phyloP scores from a whole-genome alignment of 2,329 filamentous ascomycete genomes.

The Penicillium vulpinum region DNA sequence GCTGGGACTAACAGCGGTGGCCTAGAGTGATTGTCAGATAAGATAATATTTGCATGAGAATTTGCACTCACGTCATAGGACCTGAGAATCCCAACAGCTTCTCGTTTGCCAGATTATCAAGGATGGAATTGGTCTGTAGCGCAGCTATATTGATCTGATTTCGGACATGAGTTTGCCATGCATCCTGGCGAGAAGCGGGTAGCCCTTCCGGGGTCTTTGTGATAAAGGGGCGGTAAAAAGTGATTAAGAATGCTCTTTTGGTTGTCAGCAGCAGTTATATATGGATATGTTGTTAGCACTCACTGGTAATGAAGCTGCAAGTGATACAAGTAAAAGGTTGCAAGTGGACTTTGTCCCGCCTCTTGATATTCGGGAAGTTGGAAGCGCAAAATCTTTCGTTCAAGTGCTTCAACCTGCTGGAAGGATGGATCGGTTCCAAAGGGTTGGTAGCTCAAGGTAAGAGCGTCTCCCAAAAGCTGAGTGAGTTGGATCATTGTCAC shows the following conservation, averaged over 20 bases:
- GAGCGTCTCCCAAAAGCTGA: constrained; percentile 23
- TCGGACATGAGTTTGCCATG: constrained; percentile 28
- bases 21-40: constrained; percentile 9
- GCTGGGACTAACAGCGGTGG: constrained; percentile 32
- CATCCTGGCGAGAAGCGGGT: constrained; percentile 3
- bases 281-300: neutral
- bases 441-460: constrained; percentile 29
- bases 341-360: constrained; percentile 6
- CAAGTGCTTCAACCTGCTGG: constrained; percentile 24
- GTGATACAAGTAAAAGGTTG: constrained; percentile 27
- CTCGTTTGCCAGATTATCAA: constrained; percentile 29
- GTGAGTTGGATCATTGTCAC: constrained; percentile 30
- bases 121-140: constrained; percentile 27
- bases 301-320: constrained; percentile 34
- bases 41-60: too few relatives aligned
- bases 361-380: constrained; percentile 20
- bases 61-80: constrained; percentile 29
- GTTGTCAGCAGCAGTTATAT: neutral
- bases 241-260: constrained; percentile 27
- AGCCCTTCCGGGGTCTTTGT: constrained; percentile 23
- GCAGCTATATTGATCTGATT: constrained; percentile 21
- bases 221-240: constrained; percentile 32
- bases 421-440: constrained; percentile 17
- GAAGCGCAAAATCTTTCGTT: constrained; percentile 20
- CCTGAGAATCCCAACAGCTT: constrained; percentile 23